Evolutionary conservation across 108 stramenopile species (phyloP).

Genomic region (Cafeteria roenbergensis): DNA sequence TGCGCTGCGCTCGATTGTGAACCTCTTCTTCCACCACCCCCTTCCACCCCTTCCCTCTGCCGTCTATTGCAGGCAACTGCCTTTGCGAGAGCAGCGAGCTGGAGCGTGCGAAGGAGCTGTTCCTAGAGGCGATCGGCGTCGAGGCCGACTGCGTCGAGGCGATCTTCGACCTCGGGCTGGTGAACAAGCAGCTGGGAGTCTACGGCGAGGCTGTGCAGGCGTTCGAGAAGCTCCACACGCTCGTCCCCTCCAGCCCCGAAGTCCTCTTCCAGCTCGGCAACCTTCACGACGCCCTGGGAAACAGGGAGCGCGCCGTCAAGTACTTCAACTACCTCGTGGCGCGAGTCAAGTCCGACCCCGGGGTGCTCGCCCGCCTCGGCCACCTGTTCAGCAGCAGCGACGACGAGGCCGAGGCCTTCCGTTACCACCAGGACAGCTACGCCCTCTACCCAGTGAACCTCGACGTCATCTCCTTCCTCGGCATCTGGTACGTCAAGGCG

Average conservation of each 20-base stretch:
- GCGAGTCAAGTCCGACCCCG: conserved; percentile 57
- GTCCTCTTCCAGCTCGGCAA: conserved; percentile 69
- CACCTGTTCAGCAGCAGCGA: conserved; percentile 48
- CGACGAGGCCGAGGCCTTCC: conserved; percentile 55
- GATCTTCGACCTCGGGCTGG: conserved; percentile 68
- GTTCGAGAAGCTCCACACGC: conserved; percentile 67
- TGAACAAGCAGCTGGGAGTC: conserved; percentile 41
- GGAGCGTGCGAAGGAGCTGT: conserved; percentile 56
- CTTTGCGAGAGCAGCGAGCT: conserved; percentile 52
- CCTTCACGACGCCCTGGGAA: conserved; percentile 48
- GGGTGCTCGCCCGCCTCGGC: conserved; percentile 52
- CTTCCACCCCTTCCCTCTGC: too few species aligned
- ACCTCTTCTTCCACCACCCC: too few species aligned
- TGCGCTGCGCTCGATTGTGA: too few species aligned
- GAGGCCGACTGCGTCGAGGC: conserved; percentile 70
- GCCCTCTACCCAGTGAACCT: conserved; percentile 65
- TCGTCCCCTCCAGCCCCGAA: conserved; percentile 62
- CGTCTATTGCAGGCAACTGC: too few species aligned
- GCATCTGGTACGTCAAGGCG: conserved; percentile 68
- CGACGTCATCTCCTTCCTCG: conserved; percentile 67
- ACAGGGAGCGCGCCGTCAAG: conserved; percentile 35
- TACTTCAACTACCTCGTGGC: conserved; percentile 67
- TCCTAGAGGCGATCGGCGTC: conserved; percentile 70
- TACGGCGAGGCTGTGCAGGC: conserved; percentile 57
- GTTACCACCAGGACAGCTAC: conserved; percentile 55